These are phyloP conservation scores for Canariomyces notabilis DNA, from an alignment of 2,329 filamentous ascomycete genomes.

Conservation along the genomic window DNA sequence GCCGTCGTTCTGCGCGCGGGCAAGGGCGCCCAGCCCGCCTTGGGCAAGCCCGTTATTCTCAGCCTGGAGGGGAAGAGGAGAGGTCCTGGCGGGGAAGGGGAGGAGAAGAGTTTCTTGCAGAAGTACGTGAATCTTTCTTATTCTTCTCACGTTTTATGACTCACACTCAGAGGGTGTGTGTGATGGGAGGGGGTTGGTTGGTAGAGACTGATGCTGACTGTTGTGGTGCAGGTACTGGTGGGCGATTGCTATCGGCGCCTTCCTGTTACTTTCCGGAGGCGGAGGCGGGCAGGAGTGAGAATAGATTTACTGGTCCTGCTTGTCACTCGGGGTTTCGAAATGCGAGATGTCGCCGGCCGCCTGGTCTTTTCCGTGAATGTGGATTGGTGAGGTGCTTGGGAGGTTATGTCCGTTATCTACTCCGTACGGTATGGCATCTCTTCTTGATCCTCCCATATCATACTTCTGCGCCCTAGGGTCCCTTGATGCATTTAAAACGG, in stretches of 20 bases:
- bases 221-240: constrained; percentile 57
- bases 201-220: constrained; percentile 36
- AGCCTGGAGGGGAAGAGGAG: constrained; percentile 55
- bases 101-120: constrained; percentile 61
- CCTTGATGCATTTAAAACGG: no score
- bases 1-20: constrained; percentile 45
- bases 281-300: constrained; percentile 48
- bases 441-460: not conserved
- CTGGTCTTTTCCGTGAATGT: no score
- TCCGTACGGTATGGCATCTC: not conserved
- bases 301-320: constrained; percentile 24
- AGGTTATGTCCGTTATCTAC: not conserved
- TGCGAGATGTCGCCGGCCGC: no score
- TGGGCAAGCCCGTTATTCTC: constrained; percentile 61
- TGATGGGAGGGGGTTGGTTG: not conserved
- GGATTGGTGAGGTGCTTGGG: constrained; percentile 3
- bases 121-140: constrained; percentile 43
- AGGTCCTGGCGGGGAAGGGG: constrained; percentile 45
- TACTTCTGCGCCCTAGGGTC: no score
- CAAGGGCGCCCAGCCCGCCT: constrained; percentile 50
- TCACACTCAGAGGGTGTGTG: no score
- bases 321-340: no score
- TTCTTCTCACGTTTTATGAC: not conserved
- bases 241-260: constrained; percentile 49
- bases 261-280: constrained; percentile 50